These are phyloP conservation scores for Hanseniaspora pseudoguilliermondii DNA, from an alignment of 805 yeast species.

Conservation along the genomic window DNA sequence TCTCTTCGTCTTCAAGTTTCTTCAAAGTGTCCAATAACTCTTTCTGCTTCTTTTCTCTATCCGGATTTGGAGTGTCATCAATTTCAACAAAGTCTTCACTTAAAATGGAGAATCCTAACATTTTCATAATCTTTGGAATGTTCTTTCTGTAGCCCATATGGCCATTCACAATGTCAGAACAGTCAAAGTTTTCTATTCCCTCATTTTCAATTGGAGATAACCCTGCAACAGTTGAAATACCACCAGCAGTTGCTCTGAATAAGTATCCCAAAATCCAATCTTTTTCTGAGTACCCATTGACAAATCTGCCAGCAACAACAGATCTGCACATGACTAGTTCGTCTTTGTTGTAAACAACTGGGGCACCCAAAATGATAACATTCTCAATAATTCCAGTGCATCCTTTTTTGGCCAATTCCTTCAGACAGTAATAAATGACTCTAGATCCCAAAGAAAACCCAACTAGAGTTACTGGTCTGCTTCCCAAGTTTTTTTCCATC, in stretches of 20 bases:
- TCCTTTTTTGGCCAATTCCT: constrained; percentile 72
- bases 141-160: constrained; percentile 96
- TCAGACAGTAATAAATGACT: constrained; percentile 75
- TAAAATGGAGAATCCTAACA: constrained; percentile 65
- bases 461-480: constrained; percentile 78
- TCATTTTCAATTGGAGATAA: constrained; percentile 57
- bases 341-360: constrained; percentile 65
- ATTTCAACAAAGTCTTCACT: constrained; percentile 90
- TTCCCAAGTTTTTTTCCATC: constrained; percentile 76
- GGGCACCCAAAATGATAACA: constrained; percentile 78
- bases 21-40: constrained; percentile 40
- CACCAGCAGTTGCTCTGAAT: constrained; percentile 92
- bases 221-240: constrained; percentile 83
- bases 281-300: constrained; percentile 79
- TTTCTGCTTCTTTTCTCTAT: constrained; percentile 68
- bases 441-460: constrained; percentile 93
- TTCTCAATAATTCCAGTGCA: constrained; percentile 83
- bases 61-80: constrained; percentile 83
- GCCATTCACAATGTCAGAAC: constrained; percentile 78
- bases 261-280: constrained; percentile 95
- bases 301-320: constrained; percentile 77
- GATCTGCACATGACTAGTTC: constrained; percentile 68
- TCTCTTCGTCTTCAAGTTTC: constrained; percentile 79
- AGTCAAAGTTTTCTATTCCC: constrained; percentile 73
- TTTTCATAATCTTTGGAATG: constrained; percentile 67